phyloP scores from a whole-genome alignment of 2,329 filamentous ascomycete genomes.

The Davidsoniella neocaledoniae region DNA sequence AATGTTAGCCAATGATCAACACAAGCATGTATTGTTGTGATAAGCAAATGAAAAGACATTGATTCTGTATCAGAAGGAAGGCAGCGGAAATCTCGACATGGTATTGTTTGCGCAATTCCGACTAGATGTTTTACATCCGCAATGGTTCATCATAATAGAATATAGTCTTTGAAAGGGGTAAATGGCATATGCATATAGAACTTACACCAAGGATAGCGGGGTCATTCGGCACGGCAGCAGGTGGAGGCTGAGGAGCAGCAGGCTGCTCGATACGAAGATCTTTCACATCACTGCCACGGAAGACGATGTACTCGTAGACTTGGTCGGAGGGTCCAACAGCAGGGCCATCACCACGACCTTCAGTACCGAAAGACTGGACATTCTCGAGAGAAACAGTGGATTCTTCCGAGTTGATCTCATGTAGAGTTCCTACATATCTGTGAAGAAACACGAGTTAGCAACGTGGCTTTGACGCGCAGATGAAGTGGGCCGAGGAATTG shows the following conservation, averaged over 20 bases:
- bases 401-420: slow-evolving; percentile 95
- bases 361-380: slow-evolving; percentile 85
- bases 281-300: slow-evolving; percentile 95
- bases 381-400: slow-evolving; percentile 95
- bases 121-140: slow-evolving; percentile 83
- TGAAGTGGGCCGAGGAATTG: not conserved
- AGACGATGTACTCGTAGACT: slow-evolving; percentile 97
- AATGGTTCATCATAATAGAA: slow-evolving; percentile 69
- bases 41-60: not conserved
- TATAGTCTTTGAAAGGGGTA: slow-evolving; percentile 10
- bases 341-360: slow-evolving; percentile 78
- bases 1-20: not conserved
- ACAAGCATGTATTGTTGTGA: not conserved
- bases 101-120: slow-evolving; percentile 84
- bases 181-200: slow-evolving; percentile 20
- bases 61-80: slow-evolving; percentile 80
- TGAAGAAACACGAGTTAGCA: slow-evolving; percentile 18
- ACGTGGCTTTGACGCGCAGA: slow-evolving; percentile 5
- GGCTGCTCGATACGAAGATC: slow-evolving; percentile 87
- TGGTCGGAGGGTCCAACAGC: slow-evolving; percentile 51
- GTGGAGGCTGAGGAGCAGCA: slow-evolving; percentile 55
- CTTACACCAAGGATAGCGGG: slow-evolving; percentile 95
- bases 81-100: slow-evolving; percentile 98
- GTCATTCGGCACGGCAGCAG: slow-evolving; percentile 72
- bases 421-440: slow-evolving; percentile 88